Evolutionary conservation across 2,329 filamentous ascomycete species (phyloP), one percentile per base, ranked within the genome.

Genomic region (Anisogramma anomala): DNA sequence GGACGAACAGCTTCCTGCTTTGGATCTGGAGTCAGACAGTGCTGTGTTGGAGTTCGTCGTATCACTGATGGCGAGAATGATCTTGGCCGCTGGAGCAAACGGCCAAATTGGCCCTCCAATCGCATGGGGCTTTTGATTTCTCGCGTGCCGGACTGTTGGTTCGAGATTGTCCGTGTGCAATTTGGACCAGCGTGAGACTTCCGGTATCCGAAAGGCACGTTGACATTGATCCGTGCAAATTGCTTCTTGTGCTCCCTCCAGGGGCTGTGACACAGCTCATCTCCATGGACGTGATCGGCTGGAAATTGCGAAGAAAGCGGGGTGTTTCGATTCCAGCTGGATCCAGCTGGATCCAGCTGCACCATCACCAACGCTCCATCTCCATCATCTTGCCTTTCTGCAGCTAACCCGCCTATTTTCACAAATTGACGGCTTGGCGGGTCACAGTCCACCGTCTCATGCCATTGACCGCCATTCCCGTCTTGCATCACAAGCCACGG

Each of bases 401-500:
- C 39, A 46, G 43, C 35, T 42, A 28, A 43, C 35, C 32, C 42
- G 35, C 39, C 33, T 19, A 17, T 36, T 13, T 46, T 42, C 32
- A 33, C 37, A 33, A 9, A 9, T 33, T 33, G 25, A 31, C 27
- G 33, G 42, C 43, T 43, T 36, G 43, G 26, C 43, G 23, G 27
- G 20, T 26, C 28, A 28, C 26, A 30, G 33, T 41, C 25, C 23
- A 22, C 13, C 23, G 6, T 20, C 31, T 36, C 6, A 13, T 30
- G 43, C 32, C 34, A 42, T 33, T 46, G 36, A 33, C 36, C 32
- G 36, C 39, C 43, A 39, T 39, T 37, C 43, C 39, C 36, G 41
- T 39, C 41, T 25, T 40, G 19, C 30, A 19, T 32, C 22, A 36
- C 40, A 32, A 42, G 34, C 34, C 28, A 20, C 25, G 36, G 33